Percentiles rank a stretch among this genome's conserved stretches.
Evolutionary conservation across 169 alveolate species (phyloP).

Genomic region (Babesia bovis): DNA sequence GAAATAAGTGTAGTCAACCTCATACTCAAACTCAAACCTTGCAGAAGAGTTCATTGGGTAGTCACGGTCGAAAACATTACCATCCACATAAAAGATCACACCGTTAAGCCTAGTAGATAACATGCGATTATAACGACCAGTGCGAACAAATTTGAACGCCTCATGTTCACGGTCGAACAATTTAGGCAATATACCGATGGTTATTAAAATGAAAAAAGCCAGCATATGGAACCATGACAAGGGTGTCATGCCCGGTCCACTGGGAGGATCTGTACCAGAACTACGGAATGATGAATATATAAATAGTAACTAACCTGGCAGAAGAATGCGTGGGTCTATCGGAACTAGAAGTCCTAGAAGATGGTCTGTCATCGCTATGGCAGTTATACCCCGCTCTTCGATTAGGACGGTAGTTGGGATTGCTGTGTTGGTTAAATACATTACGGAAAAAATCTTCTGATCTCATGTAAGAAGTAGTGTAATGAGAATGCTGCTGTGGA

Average conservation of each 20-base stretch:
- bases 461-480: too few species aligned
- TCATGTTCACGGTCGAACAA: constrained; percentile 13
- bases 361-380: too few species aligned
- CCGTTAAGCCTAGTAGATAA: constrained; percentile 49
- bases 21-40: constrained; percentile 54
- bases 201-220: background rate
- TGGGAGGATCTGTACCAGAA: too few species aligned
- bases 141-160: constrained; percentile 24
- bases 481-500: too few species aligned
- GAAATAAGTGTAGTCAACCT: constrained; percentile 58
- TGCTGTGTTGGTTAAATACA: constrained; percentile 2
- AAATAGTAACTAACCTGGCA: too few species aligned
- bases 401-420: constrained; percentile 54
- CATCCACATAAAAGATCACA: constrained; percentile 62
- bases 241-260: background rate
- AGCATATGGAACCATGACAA: background rate
- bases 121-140: constrained; percentile 21
- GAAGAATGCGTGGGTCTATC: too few species aligned
- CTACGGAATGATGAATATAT: too few species aligned
- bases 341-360: too few species aligned
- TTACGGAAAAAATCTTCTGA: background rate
- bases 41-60: constrained; percentile 50
- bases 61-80: constrained; percentile 20
- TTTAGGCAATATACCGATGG: background rate
- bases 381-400: too few species aligned